Evolutionary conservation across 345 rosid genomes (phyloP).

Genomic region (Citrus inodora): DNA sequence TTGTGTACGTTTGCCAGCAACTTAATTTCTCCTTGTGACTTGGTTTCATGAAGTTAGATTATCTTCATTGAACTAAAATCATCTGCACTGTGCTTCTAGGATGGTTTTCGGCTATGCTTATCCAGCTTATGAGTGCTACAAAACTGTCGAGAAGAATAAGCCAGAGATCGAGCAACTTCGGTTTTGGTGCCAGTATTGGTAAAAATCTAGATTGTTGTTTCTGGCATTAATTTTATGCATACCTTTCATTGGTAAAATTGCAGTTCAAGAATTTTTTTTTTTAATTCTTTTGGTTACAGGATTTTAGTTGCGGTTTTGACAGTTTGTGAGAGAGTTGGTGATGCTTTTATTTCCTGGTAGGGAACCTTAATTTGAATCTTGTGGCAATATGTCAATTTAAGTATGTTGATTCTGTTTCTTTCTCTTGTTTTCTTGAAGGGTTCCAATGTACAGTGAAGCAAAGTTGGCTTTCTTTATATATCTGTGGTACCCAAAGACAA

Average conservation of each 20-base stretch:
- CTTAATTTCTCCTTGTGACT: not conserved
- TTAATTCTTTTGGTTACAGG: slow-evolving; percentile 36
- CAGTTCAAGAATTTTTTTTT: not conserved
- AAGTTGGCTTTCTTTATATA: slow-evolving; percentile 63
- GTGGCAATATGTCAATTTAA: not conserved
- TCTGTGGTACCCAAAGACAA: slow-evolving; percentile 69
- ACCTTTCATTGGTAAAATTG: not conserved
- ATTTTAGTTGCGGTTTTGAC: slow-evolving; percentile 60
- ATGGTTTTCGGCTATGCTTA: slow-evolving; percentile 59
- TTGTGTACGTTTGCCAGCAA: slow-evolving; percentile 25
- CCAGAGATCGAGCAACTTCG: slow-evolving; percentile 62
- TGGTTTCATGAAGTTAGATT: not conserved
- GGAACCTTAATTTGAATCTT: not conserved
- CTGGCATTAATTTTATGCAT: not conserved
- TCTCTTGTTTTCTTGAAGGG: slow-evolving; percentile 39
- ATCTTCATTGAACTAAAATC: not conserved
- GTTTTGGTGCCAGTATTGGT: slow-evolving; percentile 75
- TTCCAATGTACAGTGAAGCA: slow-evolving; percentile 70
- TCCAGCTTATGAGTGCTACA: slow-evolving; percentile 68
- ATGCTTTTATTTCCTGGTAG: slow-evolving; percentile 66
- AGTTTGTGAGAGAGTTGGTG: slow-evolving; percentile 60
- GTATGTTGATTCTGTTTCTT: not conserved
- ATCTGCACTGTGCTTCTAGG: slow-evolving; percentile 23
- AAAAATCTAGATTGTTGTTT: not conserved
- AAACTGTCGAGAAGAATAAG: slow-evolving; percentile 52